phyloP scores from a whole-genome alignment of 805 yeast species.

The Saccharomycopsis amapae region DNA sequence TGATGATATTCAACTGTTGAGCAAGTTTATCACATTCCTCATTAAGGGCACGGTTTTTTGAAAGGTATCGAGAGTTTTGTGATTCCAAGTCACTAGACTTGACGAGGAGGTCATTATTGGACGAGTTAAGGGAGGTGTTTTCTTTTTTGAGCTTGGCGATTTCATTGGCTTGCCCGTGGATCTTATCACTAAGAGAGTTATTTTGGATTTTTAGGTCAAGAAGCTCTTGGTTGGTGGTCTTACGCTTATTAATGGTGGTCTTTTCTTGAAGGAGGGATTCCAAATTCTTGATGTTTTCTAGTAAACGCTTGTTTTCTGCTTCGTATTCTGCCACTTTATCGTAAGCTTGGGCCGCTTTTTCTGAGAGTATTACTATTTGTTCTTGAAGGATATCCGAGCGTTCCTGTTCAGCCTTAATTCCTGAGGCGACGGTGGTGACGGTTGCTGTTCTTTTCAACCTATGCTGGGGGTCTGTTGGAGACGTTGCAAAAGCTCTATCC shows the following conservation, averaged over 20 bases:
- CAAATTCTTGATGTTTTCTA: slow-evolving; percentile 16
- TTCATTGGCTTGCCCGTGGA: slow-evolving; percentile 4
- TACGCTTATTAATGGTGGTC: slow-evolving; percentile 2
- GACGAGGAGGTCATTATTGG: not conserved
- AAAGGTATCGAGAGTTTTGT: too few species aligned
- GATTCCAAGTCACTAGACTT: too few species aligned
- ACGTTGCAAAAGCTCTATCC: not conserved
- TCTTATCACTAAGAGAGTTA: slow-evolving; percentile 5
- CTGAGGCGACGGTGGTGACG: slow-evolving; percentile 5
- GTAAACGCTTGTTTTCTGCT: slow-evolving; percentile 14
- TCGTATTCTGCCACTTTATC: slow-evolving; percentile 20
- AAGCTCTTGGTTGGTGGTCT: slow-evolving; percentile 13
- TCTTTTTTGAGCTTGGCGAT: slow-evolving; percentile 6
- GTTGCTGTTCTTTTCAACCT: slow-evolving; percentile 6
- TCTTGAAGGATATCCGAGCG: slow-evolving; percentile 21
- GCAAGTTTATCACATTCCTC: too few species aligned
- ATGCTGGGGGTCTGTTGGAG: too few species aligned
- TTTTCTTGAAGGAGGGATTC: slow-evolving; percentile 16
- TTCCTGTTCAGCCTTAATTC: slow-evolving; percentile 21
- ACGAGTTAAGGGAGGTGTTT: not conserved
- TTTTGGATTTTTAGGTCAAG: slow-evolving; percentile 14
- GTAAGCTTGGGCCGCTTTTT: slow-evolving; percentile 21
- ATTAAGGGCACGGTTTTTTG: not conserved
- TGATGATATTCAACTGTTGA: too few species aligned
- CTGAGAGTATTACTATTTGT: slow-evolving; percentile 19